phyloP scores from a whole-genome alignment of 75 land plant species.

The Larix kaempferi region DNA sequence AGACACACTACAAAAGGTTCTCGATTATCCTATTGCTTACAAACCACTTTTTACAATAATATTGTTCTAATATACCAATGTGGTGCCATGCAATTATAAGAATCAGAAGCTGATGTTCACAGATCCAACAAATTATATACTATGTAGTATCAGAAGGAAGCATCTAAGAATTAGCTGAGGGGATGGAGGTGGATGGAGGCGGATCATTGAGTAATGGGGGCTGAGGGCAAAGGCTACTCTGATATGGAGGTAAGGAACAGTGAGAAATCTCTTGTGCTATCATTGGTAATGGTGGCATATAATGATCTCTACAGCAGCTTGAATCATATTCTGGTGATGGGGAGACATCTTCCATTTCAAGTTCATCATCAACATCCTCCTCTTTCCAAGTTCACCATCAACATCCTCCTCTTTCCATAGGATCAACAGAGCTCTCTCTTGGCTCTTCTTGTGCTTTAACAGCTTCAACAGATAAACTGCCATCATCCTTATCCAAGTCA shows the following conservation, averaged over 20 bases:
- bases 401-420: constrained; percentile 57
- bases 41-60: too few relatives aligned
- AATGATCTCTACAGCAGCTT: background rate
- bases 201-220: constrained; percentile 58
- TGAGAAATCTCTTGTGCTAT: background rate
- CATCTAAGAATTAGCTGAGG: background rate
- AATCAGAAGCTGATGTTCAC: too few relatives aligned
- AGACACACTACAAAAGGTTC: too few relatives aligned
- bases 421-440: constrained; percentile 24
- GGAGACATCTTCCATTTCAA: constrained; percentile 99
- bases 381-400: too few relatives aligned
- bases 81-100: too few relatives aligned
- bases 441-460: constrained; percentile 21
- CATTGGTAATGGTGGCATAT: constrained; percentile 15
- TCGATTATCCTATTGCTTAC: too few relatives aligned
- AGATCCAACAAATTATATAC: too few relatives aligned
- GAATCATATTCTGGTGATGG: constrained; percentile 45
- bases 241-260: background rate
- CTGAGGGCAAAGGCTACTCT: constrained; percentile 26
- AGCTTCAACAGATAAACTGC: constrained; percentile 11
- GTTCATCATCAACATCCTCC: constrained; percentile 90
- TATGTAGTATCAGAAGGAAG: too few relatives aligned
- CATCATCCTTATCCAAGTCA: constrained; percentile 16
- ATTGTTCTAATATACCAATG: too few relatives aligned
- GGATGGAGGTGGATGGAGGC: constrained; percentile 43